Evolutionary conservation across 2,329 filamentous ascomycete species (phyloP), one percentile per base, ranked within the genome.

Genomic region (Cladosporium oxysporum): DNA sequence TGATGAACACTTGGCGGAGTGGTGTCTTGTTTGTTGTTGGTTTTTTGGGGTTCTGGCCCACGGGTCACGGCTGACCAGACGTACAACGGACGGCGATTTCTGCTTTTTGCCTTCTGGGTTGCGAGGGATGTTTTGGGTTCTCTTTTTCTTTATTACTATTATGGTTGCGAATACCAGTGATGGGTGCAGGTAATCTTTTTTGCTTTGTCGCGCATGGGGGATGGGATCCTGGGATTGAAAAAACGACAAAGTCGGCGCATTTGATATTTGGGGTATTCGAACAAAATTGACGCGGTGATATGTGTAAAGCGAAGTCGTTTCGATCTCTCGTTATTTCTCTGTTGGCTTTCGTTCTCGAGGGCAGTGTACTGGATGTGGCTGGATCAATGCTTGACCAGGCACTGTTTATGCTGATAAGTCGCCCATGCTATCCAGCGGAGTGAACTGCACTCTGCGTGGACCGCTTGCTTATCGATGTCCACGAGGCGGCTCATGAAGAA

Each of bases 101-200:
- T 55, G 21, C 35, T 63, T 63, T 63, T 28, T 55, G 28, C 29
- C 31, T 16, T 63, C 44, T 33, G 50, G 61, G 23, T 26, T 63
- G 61, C 33, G 50, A 63, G 50, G 21, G 26, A 57, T 18, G 14
- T 28, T 53, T n/a, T 29, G 23, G 41, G 23, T 4, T 29, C 18
- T 41, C 23, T n/a, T 29, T 62, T 62, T 28, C 21, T 53, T 35
- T 53, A 35, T 35, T 35, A 35, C 14, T 35, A 35, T 53, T 62
- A 52, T 37, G 61, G 50, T 57, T 63, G 61, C 61, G 61, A 35
- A 63, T 57, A 57, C 61, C 61, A 63, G 23, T 41, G 35, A 47
- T 57, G 35, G 50, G 33, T 63, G 35, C 35, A 47, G 61, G 61
- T 63, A 63, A 63, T 63, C 29, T 28, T 55, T 52, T 62, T 53